Evolutionary conservation across 768 basidiomycete species (phyloP).

Genomic region (Lentinula aciculospora): DNA sequence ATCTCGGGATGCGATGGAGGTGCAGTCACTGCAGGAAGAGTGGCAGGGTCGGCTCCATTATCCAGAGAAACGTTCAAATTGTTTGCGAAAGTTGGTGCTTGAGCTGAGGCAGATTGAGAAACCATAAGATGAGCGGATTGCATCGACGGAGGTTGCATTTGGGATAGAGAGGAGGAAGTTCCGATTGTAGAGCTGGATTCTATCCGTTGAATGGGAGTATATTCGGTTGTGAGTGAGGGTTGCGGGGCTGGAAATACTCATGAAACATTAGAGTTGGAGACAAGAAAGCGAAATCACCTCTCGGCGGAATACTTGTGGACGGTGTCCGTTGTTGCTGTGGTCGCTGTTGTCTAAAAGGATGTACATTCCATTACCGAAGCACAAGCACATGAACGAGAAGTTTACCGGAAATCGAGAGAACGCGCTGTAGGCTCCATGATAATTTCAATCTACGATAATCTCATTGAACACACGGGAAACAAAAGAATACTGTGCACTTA

Average conservation of each 20-base stretch:
- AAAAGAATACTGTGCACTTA: conserved; percentile 16
- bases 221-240: conserved; percentile 74
- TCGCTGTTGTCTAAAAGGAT: conserved; percentile 17
- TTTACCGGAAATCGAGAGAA: conserved; percentile 71
- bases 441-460: conserved; percentile 66
- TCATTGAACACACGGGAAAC: conserved; percentile 3
- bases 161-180: conserved; percentile 14
- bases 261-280: background rate
- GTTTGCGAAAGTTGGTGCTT: background rate
- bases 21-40: conserved; percentile 60
- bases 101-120: conserved; percentile 16
- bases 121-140: background rate
- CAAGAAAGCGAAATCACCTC: conserved; percentile 19
- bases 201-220: conserved; percentile 67
- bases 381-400: conserved; percentile 12
- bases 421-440: conserved; percentile 78
- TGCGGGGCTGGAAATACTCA: conserved; percentile 29
- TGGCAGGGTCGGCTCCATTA: conserved; percentile 57
- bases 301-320: conserved; percentile 24
- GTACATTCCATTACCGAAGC: conserved; percentile 25
- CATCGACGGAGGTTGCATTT: conserved; percentile 11
- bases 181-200: conserved; percentile 28
- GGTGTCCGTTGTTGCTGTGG: conserved; percentile 4
- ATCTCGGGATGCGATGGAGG: conserved; percentile 79
- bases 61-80: conserved; percentile 18